Percentiles rank a stretch among this genome's conserved stretches.
Conservation (phyloP, 805 yeast species). For the Kazachstania taianensis region DNA sequence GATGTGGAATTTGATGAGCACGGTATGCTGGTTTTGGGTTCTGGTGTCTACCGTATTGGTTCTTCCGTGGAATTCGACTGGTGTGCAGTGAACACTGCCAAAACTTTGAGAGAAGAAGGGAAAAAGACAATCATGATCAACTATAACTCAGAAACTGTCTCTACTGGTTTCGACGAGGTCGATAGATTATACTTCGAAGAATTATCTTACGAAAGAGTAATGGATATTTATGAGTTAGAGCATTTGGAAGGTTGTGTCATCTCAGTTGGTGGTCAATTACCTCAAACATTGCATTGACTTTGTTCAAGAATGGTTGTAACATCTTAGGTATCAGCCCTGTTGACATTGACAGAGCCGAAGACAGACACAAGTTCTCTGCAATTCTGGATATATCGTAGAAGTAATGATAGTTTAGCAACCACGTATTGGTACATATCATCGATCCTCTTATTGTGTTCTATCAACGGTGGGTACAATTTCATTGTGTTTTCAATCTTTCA, state of each 20-base stretch:
- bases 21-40: constrained; percentile 91
- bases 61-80: constrained; percentile 98
- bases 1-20: constrained; percentile 81
- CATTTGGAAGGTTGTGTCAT: constrained; percentile 84
- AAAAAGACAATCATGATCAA: constrained; percentile 91
- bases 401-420: constrained; percentile 59
- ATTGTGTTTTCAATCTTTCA: too few relatives aligned
- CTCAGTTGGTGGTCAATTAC: constrained; percentile 95
- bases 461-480: constrained; percentile 84
- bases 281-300: constrained; percentile 86
- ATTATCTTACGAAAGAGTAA: constrained; percentile 86
- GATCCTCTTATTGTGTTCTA: constrained; percentile 64
- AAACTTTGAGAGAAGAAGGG: constrained; percentile 82
- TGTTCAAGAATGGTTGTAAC: constrained; percentile 74
- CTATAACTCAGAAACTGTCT: constrained; percentile 97
- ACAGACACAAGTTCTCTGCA: constrained; percentile 93
- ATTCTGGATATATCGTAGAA: constrained; percentile 76
- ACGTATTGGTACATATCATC: constrained; percentile 86
- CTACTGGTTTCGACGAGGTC: constrained; percentile 97
- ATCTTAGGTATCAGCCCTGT: constrained; percentile 90
- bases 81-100: constrained; percentile 97
- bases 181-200: constrained; percentile 96
- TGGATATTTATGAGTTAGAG: constrained; percentile 95
- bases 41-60: constrained; percentile 99
- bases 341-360: constrained; percentile 95